Percentiles rank a stretch among this genome's conserved stretches.
These are phyloP conservation scores for Ciborinia camelliae DNA, from an alignment of 2,329 filamentous ascomycete species.

Conservation along the genomic window DNA sequence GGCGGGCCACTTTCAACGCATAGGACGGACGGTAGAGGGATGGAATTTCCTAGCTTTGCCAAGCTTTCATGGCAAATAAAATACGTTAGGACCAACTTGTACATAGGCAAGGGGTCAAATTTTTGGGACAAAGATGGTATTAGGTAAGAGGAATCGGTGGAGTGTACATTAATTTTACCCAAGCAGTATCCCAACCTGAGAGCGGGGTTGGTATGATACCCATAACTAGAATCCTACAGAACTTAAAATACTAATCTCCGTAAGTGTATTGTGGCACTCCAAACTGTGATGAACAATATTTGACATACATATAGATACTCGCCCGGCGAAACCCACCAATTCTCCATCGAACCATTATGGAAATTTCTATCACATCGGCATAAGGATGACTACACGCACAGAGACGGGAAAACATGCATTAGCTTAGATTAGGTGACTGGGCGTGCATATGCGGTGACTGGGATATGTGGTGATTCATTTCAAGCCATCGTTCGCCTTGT, in stretches of 20 bases:
- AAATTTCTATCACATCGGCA: not conserved
- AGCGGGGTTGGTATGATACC: not conserved
- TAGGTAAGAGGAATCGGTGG: not conserved
- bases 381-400: not conserved
- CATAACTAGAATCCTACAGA: conserved; percentile 1
- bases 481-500: conserved; percentile 14
- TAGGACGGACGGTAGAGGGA: conserved; percentile 13
- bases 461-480: conserved; percentile 8
- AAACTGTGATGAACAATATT: no score
- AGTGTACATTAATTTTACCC: conserved; percentile 9
- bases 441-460: conserved; percentile 8
- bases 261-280: no score
- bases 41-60: not conserved
- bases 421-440: conserved; percentile 3
- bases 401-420: conserved; percentile 9
- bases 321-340: no score
- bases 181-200: not conserved
- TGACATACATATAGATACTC: no score
- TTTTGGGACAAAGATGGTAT: not conserved
- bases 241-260: not conserved
- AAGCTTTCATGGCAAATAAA: conserved; percentile 3
- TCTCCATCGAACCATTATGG: not conserved
- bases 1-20: not conserved
- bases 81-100: conserved; percentile 7
- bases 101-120: not conserved